phyloP scores from a whole-genome alignment of 2,329 filamentous ascomycete genomes.

The Byssothecium circinans region DNA sequence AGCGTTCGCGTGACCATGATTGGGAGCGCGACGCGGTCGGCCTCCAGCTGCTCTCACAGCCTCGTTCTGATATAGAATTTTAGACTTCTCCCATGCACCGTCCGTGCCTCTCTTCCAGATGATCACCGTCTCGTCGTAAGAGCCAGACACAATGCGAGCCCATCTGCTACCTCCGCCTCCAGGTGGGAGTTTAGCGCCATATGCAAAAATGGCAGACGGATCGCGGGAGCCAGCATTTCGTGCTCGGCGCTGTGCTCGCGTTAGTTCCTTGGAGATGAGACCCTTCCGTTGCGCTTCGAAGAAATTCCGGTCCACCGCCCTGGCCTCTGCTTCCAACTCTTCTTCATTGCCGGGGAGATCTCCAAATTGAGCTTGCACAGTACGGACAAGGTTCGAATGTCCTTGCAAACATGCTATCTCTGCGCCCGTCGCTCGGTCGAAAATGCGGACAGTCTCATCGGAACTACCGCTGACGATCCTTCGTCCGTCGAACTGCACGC shows the following conservation, averaged over 20 bases:
- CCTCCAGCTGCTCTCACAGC: constrained; percentile 55
- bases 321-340: constrained; percentile 73
- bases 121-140: constrained; percentile 93
- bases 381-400: constrained; percentile 84
- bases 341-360: constrained; percentile 79
- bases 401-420: constrained; percentile 86
- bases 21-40: constrained; percentile 28
- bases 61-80: constrained; percentile 74
- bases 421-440: constrained; percentile 80
- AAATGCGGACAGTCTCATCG: constrained; percentile 94
- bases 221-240: constrained; percentile 72
- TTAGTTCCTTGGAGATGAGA: constrained; percentile 37
- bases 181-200: constrained; percentile 84
- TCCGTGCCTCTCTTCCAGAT: constrained; percentile 88
- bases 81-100: constrained; percentile 79
- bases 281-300: constrained; percentile 60
- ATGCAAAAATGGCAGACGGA: constrained; percentile 74
- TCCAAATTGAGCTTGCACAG: constrained; percentile 91
- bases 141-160: constrained; percentile 94
- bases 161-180: constrained; percentile 88
- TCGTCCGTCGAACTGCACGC: constrained; percentile 92
- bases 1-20: constrained; percentile 22
- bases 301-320: constrained; percentile 72
- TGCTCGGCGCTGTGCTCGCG: constrained; percentile 37
- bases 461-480: constrained; percentile 95